Conservation (phyloP, 306 rosid species). For the Vigna trinervia region DNA sequence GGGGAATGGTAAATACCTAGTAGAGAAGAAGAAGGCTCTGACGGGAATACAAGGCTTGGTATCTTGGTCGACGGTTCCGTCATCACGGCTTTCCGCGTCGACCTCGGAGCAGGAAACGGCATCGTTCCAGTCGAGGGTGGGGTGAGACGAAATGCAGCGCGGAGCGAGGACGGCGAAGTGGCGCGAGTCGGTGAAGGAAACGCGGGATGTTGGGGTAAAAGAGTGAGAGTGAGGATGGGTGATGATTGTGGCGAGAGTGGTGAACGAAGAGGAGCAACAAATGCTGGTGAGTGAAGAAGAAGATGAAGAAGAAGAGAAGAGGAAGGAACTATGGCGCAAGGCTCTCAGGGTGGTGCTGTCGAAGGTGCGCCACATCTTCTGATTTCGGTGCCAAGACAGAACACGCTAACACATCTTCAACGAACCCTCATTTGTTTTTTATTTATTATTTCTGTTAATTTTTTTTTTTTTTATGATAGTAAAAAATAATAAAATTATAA, state of each 20-base stretch:
- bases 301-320: background rate
- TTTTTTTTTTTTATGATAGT: too few species aligned
- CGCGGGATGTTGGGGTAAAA: conserved; percentile 41
- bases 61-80: conserved; percentile 55
- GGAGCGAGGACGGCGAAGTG: conserved; percentile 31
- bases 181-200: conserved; percentile 36
- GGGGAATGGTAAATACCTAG: conserved; percentile 40
- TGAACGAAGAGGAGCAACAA: conserved; percentile 11
- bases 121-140: conserved; percentile 72
- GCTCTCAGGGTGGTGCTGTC: conserved; percentile 39
- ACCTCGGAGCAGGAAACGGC: conserved; percentile 75
- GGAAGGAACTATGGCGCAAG: conserved; percentile 40
- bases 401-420: background rate
- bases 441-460: too few species aligned
- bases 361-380: conserved; percentile 43
- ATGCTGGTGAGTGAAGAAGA: background rate
- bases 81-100: conserved; percentile 42
- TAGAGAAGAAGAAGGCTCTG: conserved; percentile 85
- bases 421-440: background rate
- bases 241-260: conserved; percentile 46
- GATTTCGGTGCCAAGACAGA: background rate
- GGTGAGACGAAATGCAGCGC: conserved; percentile 69
- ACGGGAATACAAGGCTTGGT: conserved; percentile 72
- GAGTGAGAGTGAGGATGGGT: conserved; percentile 29
- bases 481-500: too few species aligned